phyloP scores from a whole-genome alignment of 176 grass and related monocot genomes.

The Oryza officinalis region DNA sequence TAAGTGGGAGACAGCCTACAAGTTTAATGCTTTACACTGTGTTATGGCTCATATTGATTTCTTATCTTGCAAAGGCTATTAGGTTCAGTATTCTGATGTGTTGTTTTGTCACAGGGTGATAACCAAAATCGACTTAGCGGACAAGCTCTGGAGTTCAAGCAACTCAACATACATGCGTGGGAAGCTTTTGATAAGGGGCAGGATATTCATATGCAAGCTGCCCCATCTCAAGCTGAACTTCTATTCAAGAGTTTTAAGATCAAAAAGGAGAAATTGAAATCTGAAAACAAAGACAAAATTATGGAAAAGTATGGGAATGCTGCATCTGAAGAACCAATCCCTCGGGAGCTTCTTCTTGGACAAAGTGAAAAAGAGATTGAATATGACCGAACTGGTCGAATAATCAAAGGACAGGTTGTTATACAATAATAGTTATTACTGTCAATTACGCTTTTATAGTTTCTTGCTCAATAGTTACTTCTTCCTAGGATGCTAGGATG shows the following conservation, averaged over 20 bases:
- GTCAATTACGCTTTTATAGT: not conserved
- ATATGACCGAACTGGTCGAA: slow-evolving; percentile 83
- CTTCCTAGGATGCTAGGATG: not conserved
- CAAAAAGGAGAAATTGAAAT: slow-evolving; percentile 86
- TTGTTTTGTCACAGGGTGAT: slow-evolving; percentile 67
- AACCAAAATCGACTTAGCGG: slow-evolving; percentile 92
- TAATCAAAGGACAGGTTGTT: slow-evolving; percentile 89
- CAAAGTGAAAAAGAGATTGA: slow-evolving; percentile 93
- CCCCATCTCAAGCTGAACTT: slow-evolving; percentile 93
- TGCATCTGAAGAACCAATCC: slow-evolving; percentile 76
- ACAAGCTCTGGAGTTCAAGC: slow-evolving; percentile 93
- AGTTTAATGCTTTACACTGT: not conserved
- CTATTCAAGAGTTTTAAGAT: slow-evolving; percentile 78
- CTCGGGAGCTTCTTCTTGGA: slow-evolving; percentile 90
- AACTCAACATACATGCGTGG: slow-evolving; percentile 83
- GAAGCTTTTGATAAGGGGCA: slow-evolving; percentile 98
- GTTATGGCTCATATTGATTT: not conserved
- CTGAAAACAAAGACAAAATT: slow-evolving; percentile 82
- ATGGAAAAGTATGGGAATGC: slow-evolving; percentile 94
- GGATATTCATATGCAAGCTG: slow-evolving; percentile 96
- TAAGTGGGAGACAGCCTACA: slow-evolving; percentile 34
- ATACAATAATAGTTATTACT: not conserved
- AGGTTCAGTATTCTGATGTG: slow-evolving; percentile 8
- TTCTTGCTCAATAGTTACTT: not conserved
- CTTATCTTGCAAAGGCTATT: not conserved